phyloP scores from a whole-genome alignment of 306 rosid species.

The Coriaria nepalensis region DNA sequence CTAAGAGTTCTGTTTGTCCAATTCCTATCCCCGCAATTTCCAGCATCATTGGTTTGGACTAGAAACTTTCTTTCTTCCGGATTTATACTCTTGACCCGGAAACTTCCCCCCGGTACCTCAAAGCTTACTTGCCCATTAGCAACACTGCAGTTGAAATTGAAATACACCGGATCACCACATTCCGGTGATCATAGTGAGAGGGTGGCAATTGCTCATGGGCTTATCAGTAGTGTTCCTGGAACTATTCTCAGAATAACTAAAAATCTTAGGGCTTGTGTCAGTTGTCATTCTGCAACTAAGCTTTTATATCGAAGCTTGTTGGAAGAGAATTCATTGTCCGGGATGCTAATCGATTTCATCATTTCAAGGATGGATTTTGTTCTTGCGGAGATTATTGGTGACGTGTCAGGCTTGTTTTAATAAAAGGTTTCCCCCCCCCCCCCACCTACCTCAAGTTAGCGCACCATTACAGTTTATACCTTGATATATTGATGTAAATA shows the following conservation, averaged over 20 bases:
- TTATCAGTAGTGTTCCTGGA: slow-evolving; percentile 10
- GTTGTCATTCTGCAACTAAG: slow-evolving; percentile 9
- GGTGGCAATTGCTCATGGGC: slow-evolving; percentile 10
- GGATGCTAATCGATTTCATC: slow-evolving; percentile 9
- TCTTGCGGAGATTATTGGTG: slow-evolving; percentile 15
- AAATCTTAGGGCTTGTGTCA: slow-evolving; percentile 6
- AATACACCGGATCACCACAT: slow-evolving; percentile 53
- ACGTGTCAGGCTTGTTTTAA: neutral
- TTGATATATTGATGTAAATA: too few relatives aligned
- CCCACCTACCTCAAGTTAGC: too few relatives aligned
- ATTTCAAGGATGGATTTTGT: slow-evolving; percentile 12
- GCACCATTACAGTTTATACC: too few relatives aligned
- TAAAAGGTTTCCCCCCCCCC: too few relatives aligned
- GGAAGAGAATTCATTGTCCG: slow-evolving; percentile 10
- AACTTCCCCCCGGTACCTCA: slow-evolving; percentile 29
- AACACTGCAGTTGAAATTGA: slow-evolving; percentile 36
- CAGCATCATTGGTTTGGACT: slow-evolving; percentile 27
- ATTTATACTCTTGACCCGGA: slow-evolving; percentile 37
- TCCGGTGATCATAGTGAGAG: slow-evolving; percentile 26
- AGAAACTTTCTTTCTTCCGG: slow-evolving; percentile 28
- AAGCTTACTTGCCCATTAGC: slow-evolving; percentile 44
- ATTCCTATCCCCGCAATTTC: slow-evolving; percentile 24
- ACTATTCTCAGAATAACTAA: slow-evolving; percentile 10
- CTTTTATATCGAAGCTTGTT: slow-evolving; percentile 11
- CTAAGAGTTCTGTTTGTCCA: slow-evolving; percentile 21